A percentile compares a stretch with the other conserved stretches of the same genome.
phyloP scores from a whole-genome alignment of 192 early-diverging fungal genomes.

The Coemansia asiatica region DNA sequence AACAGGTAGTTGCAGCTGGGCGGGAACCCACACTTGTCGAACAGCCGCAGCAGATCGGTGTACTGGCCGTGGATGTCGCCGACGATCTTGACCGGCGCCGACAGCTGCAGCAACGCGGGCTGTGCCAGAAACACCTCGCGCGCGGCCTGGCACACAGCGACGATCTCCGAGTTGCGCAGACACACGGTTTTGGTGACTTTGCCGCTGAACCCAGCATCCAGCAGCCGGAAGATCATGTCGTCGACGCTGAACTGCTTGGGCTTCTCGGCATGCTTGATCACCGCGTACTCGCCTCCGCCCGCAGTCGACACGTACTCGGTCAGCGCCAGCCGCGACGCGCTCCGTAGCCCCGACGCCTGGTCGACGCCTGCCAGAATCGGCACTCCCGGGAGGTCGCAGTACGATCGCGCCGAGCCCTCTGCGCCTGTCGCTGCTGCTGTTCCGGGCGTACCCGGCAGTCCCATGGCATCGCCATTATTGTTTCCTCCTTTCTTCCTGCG shows the following conservation, averaged over 20 bases:
- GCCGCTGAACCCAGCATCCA: slow-evolving; percentile 73
- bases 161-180: slow-evolving; percentile 82
- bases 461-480: background rate
- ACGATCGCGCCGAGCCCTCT: slow-evolving; percentile 38
- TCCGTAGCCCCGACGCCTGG: slow-evolving; percentile 33
- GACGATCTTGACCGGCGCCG: slow-evolving; percentile 75
- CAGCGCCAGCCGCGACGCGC: slow-evolving; percentile 30
- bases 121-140: slow-evolving; percentile 89
- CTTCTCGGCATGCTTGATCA: slow-evolving; percentile 56
- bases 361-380: slow-evolving; percentile 48
- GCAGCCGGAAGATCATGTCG: slow-evolving; percentile 82
- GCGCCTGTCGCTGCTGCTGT: background rate
- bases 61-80: slow-evolving; percentile 98
- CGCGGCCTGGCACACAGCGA: slow-evolving; percentile 80
- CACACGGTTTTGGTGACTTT: slow-evolving; percentile 78
- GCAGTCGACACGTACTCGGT: slow-evolving; percentile 55
- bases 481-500: slow-evolving; percentile 17
- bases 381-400: slow-evolving; percentile 50
- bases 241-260: slow-evolving; percentile 72
- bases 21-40: slow-evolving; percentile 93
- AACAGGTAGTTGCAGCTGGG: slow-evolving; percentile 90
- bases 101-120: slow-evolving; percentile 74
- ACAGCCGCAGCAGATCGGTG: slow-evolving; percentile 85
- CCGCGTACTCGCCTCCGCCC: slow-evolving; percentile 48
- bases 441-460: background rate